phyloP scores from a whole-genome alignment of 78 protist genomes.

The Dictyostelium firmibasis region DNA sequence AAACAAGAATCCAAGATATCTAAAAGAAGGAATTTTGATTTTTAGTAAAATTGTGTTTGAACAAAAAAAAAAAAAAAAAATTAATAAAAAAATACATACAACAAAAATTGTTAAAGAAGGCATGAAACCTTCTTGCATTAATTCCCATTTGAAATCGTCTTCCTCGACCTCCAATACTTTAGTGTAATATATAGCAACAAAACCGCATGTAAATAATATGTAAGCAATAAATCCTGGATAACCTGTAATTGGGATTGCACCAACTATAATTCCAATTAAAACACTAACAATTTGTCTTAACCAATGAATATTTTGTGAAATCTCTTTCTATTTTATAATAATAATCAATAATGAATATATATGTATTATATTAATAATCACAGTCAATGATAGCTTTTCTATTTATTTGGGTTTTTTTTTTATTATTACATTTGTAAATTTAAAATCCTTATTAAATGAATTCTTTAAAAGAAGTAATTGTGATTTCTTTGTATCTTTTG shows the following conservation, averaged over 20 bases:
- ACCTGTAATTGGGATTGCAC: constrained; percentile 31
- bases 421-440: constrained; percentile 50
- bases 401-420: background rate
- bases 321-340: constrained; percentile 62
- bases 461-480: constrained; percentile 39
- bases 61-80: background rate
- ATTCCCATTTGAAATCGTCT: constrained; percentile 61
- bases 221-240: constrained; percentile 2
- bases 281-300: constrained; percentile 29
- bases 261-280: constrained; percentile 20
- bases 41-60: too few relatives aligned
- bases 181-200: constrained; percentile 36
- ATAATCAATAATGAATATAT: too few relatives aligned
- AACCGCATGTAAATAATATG: background rate
- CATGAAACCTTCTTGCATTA: constrained; percentile 64
- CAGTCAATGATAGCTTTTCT: background rate
- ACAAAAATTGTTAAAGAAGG: constrained; percentile 42
- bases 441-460: constrained; percentile 33
- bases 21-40: background rate
- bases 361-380: background rate
- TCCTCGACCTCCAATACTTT: constrained; percentile 57
- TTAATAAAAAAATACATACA: constrained; percentile 3
- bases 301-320: constrained; percentile 46
- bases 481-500: constrained; percentile 6
- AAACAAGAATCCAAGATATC: constrained; percentile 56